Evolutionary conservation across 768 basidiomycete species (phyloP).

Genomic region (Suillus plorans): DNA sequence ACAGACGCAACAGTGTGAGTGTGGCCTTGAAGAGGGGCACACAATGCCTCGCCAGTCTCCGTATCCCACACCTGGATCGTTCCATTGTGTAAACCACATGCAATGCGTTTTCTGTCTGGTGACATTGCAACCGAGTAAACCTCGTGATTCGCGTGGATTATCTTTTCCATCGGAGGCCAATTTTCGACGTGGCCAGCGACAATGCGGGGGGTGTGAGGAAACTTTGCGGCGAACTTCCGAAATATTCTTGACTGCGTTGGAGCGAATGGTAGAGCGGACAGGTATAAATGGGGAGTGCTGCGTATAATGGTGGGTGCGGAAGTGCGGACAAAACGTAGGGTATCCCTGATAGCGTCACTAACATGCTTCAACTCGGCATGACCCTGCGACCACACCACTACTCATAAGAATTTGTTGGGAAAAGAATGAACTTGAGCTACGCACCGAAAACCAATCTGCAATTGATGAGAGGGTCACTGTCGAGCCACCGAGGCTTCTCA

Average conservation of each 20-base stretch:
- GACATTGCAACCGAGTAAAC: too few relatives aligned
- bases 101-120: too few relatives aligned
- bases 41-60: too few relatives aligned
- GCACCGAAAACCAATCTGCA: not conserved
- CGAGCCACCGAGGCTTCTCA: not conserved
- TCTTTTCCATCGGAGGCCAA: too few relatives aligned
- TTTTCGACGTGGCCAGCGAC: not conserved
- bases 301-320: not conserved
- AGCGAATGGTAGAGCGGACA: not conserved
- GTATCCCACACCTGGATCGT: too few relatives aligned
- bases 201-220: not conserved
- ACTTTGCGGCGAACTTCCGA: not conserved
- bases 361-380: not conserved
- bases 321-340: not conserved
- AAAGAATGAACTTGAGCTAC: not conserved
- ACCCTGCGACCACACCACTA: not conserved
- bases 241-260: not conserved
- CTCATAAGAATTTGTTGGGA: not conserved
- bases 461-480: not conserved
- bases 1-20: accelerated
- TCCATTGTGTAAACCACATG: too few relatives aligned
- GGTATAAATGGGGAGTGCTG: not conserved
- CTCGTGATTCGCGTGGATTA: too few relatives aligned
- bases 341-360: not conserved
- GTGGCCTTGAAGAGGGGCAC: not conserved